Base-by-base conservation (phyloP, 2,329 filamentous ascomycete species). In the Monilinia aucupariae region DNA sequence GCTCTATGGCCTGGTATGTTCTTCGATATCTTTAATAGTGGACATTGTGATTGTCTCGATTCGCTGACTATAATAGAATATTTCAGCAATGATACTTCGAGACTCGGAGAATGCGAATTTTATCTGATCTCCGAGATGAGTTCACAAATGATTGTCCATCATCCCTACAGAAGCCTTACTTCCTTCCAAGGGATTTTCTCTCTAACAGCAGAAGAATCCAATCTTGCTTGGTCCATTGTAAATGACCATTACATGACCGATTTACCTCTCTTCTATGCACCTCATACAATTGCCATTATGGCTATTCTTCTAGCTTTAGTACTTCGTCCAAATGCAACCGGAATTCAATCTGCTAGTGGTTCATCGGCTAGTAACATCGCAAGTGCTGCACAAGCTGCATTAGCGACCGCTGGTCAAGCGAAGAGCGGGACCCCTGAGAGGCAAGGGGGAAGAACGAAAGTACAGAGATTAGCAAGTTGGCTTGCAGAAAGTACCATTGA, bases 201-300 rank as follows among this genome's bases (percentile, higher is more conserved):
- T 43, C 77, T 90, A 48, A 84, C 79, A 13, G 79, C 81, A 63
- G 87, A 90, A 67, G 88, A 91, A 71, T 79, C 81, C 30, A 79
- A 81, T 49, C 78, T 89, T 45, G 86, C 86, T 49, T 87, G 85
- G 81, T 87, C 84, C 0, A 83, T 90, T 67, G 84, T 90, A 72
- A 91, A 90, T 71, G 88, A 91, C 71, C 86, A 86, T 72, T 90
- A 87, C 74, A 81, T 89, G 67, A 90, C 88, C 0, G 88, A 90
- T 71, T 76, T 90, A 10, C 85, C 86, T 2, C 76, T 91, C 13
- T 78, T 90, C 1, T 84, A 87, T 71, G 80, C 87, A 20, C 88
- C 88, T 32, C 87, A 90, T 70, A 79, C 87, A 37, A 85, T 90
- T 64, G 87, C 87, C 10, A 80, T 90, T 49, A 87, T 86, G 67